Conservation (phyloP, 495 filamentous ascomycete species). For the Oleoguttula mirabilis region DNA sequence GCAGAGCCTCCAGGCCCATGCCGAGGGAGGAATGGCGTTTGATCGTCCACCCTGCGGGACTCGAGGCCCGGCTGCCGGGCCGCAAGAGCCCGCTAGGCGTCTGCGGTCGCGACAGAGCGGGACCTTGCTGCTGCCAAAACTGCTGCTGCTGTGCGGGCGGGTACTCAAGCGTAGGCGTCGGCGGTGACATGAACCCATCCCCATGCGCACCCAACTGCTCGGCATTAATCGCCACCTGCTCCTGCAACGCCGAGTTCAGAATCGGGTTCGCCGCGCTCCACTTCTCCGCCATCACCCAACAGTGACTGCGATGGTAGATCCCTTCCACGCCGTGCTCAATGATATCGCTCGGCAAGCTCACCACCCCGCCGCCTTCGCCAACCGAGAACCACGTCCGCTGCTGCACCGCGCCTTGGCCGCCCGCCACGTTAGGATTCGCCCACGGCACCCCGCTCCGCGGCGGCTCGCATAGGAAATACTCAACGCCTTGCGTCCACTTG, state of each 20-base stretch:
- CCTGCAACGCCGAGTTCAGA: slow-evolving; percentile 19
- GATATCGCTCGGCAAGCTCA: slow-evolving; percentile 67
- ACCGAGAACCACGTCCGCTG: slow-evolving; percentile 65
- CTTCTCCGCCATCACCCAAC: slow-evolving; percentile 71
- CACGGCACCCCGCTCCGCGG: slow-evolving; percentile 74
- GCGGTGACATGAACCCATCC: slow-evolving; percentile 2
- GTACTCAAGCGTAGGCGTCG: too few species aligned
- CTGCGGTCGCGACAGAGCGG: neutral
- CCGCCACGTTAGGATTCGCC: slow-evolving; percentile 52
- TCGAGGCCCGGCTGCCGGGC: neutral
- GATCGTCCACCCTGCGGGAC: neutral
- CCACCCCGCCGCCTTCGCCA: slow-evolving; percentile 49
- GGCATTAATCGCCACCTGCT: slow-evolving; percentile 19
- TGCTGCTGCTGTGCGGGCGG: neutral
- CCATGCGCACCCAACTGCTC: neutral
- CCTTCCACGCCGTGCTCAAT: slow-evolving; percentile 83
- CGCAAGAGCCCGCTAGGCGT: neutral
- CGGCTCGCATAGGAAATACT: slow-evolving; percentile 94
- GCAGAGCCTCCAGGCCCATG: slow-evolving; percentile 30
- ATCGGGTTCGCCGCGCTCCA: slow-evolving; percentile 41
- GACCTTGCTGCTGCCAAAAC: neutral
- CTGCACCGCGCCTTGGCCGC: slow-evolving; percentile 34
- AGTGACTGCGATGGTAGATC: slow-evolving; percentile 81
- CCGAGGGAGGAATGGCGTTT: slow-evolving; percentile 15
- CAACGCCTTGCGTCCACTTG: slow-evolving; percentile 65